Conservation (phyloP, 164 flowering plant genomes). For the Cinnamomum chago region DNA sequence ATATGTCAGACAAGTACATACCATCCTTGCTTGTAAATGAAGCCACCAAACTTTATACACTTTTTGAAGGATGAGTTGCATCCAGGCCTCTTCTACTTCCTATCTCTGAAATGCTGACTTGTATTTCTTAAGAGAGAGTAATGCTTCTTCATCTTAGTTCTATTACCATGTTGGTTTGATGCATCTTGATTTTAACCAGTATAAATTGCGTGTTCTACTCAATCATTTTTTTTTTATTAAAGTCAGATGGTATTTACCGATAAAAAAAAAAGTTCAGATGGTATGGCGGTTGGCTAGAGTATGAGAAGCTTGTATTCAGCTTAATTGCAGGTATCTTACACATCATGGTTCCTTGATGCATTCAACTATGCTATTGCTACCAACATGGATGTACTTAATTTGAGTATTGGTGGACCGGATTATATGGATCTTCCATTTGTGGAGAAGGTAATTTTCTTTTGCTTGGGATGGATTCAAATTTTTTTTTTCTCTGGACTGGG, state of each 20-base stretch:
- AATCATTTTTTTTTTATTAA: not conserved
- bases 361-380: conserved; percentile 98
- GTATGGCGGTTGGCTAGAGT: conserved; percentile 31
- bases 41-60: not conserved
- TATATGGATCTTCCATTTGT: conserved; percentile 98
- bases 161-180: not conserved
- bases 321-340: conserved; percentile 96
- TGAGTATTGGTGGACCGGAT: conserved; percentile 99
- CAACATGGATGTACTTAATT: conserved; percentile 90
- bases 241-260: too few species aligned
- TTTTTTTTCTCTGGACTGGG: too few species aligned
- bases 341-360: conserved; percentile 99
- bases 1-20: too few species aligned
- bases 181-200: not conserved
- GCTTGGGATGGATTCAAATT: not conserved
- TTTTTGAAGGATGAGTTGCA: not conserved
- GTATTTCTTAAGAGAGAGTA: not conserved
- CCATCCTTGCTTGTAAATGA: too few species aligned
- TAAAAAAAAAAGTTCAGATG: not conserved
- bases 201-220: not conserved
- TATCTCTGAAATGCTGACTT: not conserved
- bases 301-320: conserved; percentile 86
- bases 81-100: not conserved
- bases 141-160: not conserved
- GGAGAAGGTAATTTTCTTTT: conserved; percentile 63